phyloP scores from a whole-genome alignment of 2,329 filamentous ascomycete genomes.

The Penicillium sp. region DNA sequence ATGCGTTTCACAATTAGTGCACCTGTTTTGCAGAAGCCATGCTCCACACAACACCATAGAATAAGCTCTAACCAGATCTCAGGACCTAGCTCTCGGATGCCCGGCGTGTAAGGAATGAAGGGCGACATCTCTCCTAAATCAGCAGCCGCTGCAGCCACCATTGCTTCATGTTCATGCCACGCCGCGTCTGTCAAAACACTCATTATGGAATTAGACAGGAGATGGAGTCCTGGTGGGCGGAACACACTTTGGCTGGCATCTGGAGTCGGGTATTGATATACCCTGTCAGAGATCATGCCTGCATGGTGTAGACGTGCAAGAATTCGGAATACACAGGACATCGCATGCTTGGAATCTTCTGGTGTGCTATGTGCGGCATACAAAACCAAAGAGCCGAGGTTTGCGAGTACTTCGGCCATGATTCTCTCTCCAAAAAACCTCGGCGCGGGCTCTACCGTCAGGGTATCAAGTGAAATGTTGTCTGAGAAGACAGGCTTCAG shows the following conservation, averaged over 20 bases:
- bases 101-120: constrained; percentile 41
- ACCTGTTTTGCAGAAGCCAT: constrained; percentile 44
- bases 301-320: constrained; percentile 49
- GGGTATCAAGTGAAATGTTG: constrained; percentile 17
- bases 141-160: constrained; percentile 37
- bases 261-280: constrained; percentile 43
- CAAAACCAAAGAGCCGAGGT: constrained; percentile 43
- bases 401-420: constrained; percentile 42
- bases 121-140: constrained; percentile 41
- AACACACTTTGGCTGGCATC: constrained; percentile 31
- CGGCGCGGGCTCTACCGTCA: constrained; percentile 28
- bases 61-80: constrained; percentile 53
- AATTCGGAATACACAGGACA: constrained; percentile 47
- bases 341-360: constrained; percentile 39
- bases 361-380: constrained; percentile 38
- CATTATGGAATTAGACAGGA: constrained; percentile 48
- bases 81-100: constrained; percentile 45
- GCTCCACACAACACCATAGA: constrained; percentile 53
- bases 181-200: constrained; percentile 48
- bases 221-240: constrained; percentile 45
- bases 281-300: constrained; percentile 42
- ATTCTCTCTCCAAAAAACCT: constrained; percentile 25
- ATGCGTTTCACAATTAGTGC: constrained; percentile 41
- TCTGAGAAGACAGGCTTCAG: constrained; percentile 10
- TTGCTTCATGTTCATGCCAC: constrained; percentile 44